Percentiles rank a stretch among this genome's conserved stretches.
Conservation (phyloP, 768 basidiomycete genomes). For the Hygrophoropsis aurantiaca region DNA sequence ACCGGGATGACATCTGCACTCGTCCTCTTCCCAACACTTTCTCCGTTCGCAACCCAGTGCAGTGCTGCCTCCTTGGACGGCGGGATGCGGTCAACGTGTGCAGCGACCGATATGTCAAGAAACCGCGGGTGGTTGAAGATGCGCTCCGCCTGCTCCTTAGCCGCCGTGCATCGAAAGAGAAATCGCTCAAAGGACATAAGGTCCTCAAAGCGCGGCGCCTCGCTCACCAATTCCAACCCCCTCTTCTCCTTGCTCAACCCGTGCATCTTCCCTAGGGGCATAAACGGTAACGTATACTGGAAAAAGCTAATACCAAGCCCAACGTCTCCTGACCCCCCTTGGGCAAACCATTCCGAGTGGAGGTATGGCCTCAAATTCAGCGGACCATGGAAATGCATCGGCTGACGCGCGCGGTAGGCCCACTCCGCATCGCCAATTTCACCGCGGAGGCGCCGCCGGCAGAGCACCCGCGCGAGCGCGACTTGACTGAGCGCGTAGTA, state of each 20-base stretch:
- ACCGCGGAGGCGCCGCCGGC: slow-evolving; percentile 42
- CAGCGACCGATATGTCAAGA: slow-evolving; percentile 33
- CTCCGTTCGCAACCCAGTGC: slow-evolving; percentile 18
- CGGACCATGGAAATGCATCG: slow-evolving; percentile 50
- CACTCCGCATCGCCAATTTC: slow-evolving; percentile 51
- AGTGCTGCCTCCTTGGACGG: slow-evolving; percentile 19
- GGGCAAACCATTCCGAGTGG: slow-evolving; percentile 42
- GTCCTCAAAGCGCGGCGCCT: slow-evolving; percentile 37
- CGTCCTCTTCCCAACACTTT: background rate
- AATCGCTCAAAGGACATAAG: slow-evolving; percentile 48
- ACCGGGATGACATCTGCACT: background rate
- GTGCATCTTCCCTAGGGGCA: slow-evolving; percentile 35
- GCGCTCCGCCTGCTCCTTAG: slow-evolving; percentile 35
- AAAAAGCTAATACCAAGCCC: slow-evolving; percentile 43
- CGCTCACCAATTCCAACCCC: slow-evolving; percentile 32
- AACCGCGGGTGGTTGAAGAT: slow-evolving; percentile 43
- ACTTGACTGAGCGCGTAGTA: slow-evolving; percentile 50
- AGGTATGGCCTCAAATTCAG: slow-evolving; percentile 51
- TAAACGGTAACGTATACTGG: slow-evolving; percentile 43
- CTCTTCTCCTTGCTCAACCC: slow-evolving; percentile 5
- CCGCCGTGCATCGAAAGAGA: slow-evolving; percentile 37
- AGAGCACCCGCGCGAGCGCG: slow-evolving; percentile 48
- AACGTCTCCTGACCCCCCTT: slow-evolving; percentile 43
- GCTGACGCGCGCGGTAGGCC: slow-evolving; percentile 47
- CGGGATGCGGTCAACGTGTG: slow-evolving; percentile 21